Percentiles rank a stretch among this genome's conserved stretches.
These are phyloP conservation scores for Globisporangium paddicum DNA, from an alignment of 352 stramenopile species.

Conservation along the genomic window DNA sequence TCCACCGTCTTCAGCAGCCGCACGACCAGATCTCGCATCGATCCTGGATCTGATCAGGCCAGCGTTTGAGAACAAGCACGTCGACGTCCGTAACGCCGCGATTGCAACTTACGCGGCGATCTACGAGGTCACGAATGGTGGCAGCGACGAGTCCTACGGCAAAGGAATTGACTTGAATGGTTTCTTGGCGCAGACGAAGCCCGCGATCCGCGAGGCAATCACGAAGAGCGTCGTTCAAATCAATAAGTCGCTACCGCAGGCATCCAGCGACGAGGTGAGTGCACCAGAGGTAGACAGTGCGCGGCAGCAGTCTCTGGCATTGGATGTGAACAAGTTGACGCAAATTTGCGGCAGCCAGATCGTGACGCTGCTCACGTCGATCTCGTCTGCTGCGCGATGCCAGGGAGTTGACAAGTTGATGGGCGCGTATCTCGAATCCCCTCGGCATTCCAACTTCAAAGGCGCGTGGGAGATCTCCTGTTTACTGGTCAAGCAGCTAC, in stretches of 20 bases:
- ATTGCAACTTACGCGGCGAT: slow-evolving; percentile 64
- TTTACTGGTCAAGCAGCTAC: slow-evolving; percentile 59
- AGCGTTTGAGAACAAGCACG: slow-evolving; percentile 79
- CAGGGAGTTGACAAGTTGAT: slow-evolving; percentile 57
- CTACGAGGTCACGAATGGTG: slow-evolving; percentile 66
- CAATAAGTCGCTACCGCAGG: slow-evolving; percentile 27
- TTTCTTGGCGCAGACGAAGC: slow-evolving; percentile 60
- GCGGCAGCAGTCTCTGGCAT: slow-evolving; percentile 39
- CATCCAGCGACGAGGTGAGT: slow-evolving; percentile 13
- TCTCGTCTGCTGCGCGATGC: slow-evolving; percentile 31
- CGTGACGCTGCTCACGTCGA: slow-evolving; percentile 45
- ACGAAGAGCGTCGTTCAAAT: slow-evolving; percentile 70
- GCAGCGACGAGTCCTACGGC: slow-evolving; percentile 21
- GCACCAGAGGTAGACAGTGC: slow-evolving; percentile 48
- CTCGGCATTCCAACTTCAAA: slow-evolving; percentile 36
- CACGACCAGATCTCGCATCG: slow-evolving; percentile 25
- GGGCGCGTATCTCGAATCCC: slow-evolving; percentile 26
- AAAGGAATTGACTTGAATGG: slow-evolving; percentile 46
- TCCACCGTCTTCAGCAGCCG: not conserved
- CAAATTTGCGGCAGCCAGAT: slow-evolving; percentile 50
- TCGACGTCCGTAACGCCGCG: slow-evolving; percentile 69
- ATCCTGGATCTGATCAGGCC: slow-evolving; percentile 46
- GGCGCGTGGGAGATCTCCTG: slow-evolving; percentile 71
- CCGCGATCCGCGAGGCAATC: slow-evolving; percentile 67
- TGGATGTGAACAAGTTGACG: slow-evolving; percentile 57